Percentiles rank a stretch among this genome's conserved stretches.
These are phyloP conservation scores for Stylonectria norvegica DNA, from an alignment of 2,329 filamentous ascomycete genomes.

Conservation along the genomic window DNA sequence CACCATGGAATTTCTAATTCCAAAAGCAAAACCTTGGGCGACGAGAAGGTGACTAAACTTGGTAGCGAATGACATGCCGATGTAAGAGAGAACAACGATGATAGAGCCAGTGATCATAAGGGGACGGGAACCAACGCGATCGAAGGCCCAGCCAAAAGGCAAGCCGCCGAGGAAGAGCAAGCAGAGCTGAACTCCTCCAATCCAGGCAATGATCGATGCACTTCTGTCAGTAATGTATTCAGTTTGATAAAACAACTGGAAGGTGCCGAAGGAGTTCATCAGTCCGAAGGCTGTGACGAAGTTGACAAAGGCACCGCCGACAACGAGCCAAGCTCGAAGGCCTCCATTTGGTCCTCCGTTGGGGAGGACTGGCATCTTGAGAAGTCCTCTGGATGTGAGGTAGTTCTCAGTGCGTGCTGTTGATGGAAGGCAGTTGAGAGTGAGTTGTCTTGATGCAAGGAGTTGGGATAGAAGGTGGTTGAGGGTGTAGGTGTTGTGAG, in stretches of 20 bases:
- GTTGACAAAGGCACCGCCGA: constrained; percentile 30
- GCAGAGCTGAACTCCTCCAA: constrained; percentile 38
- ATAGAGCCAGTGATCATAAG: constrained; percentile 36
- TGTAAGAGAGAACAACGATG: constrained; percentile 36
- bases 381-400: too few species aligned
- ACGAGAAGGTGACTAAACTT: constrained; percentile 38
- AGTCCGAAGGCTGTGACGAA: constrained; percentile 28
- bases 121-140: constrained; percentile 36
- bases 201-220: constrained; percentile 39
- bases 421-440: too few species aligned
- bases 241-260: constrained; percentile 48
- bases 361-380: too few species aligned
- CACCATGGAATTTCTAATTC: constrained; percentile 38
- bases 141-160: constrained; percentile 38
- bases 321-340: constrained; percentile 30
- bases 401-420: too few species aligned
- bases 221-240: constrained; percentile 29
- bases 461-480: too few species aligned
- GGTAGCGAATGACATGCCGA: constrained; percentile 31
- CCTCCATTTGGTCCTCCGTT: constrained; percentile 23
- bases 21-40: constrained; percentile 40
- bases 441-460: too few species aligned
- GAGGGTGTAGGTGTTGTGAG: too few species aligned
- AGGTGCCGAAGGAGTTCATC: constrained; percentile 50
- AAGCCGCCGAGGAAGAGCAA: constrained; percentile 39